These are phyloP conservation scores for Madurella fahalii DNA, from an alignment of 2,329 filamentous ascomycete species.

Conservation along the genomic window DNA sequence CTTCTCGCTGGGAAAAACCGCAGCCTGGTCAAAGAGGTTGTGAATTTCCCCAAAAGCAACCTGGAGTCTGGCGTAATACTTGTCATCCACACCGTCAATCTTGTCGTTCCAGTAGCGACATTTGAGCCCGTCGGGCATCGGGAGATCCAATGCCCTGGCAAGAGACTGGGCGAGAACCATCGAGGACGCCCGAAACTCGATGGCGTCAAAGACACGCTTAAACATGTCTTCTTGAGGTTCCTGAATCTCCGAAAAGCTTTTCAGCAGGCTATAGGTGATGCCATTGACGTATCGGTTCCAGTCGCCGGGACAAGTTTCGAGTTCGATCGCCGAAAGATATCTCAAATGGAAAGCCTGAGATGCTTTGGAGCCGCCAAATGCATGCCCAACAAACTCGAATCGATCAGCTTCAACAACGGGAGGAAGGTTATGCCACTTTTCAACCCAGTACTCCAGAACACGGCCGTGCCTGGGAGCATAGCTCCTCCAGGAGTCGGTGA, in stretches of 20 bases:
- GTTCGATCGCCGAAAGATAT: conserved; percentile 21
- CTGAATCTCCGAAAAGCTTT: background rate
- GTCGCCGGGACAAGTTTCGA: conserved; percentile 18
- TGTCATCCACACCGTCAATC: conserved; percentile 1
- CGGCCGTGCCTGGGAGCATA: conserved; percentile 8
- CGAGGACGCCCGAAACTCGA: conserved; percentile 23
- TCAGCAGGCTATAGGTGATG: conserved; percentile 12
- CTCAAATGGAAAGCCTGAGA: conserved; percentile 22
- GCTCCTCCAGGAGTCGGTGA: background rate
- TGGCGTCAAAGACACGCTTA: conserved; percentile 19
- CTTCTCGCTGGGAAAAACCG: conserved; percentile 19
- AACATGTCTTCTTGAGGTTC: conserved; percentile 4
- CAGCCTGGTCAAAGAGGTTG: conserved; percentile 15
- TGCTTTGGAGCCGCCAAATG: conserved; percentile 18
- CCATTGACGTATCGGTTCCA: conserved; percentile 12
- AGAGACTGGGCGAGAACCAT: conserved; percentile 18
- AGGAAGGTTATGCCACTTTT: conserved; percentile 4
- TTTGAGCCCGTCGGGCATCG: conserved; percentile 9
- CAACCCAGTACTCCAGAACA: conserved; percentile 11
- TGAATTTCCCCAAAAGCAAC: conserved; percentile 10
- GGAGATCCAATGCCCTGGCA: conserved; percentile 16
- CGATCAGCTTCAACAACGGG: conserved; percentile 1
- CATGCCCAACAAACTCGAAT: conserved; percentile 20
- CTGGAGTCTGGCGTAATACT: conserved; percentile 15
- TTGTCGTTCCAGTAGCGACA: conserved; percentile 22